Evolutionary conservation across 1,139 yeast genomes (phyloP), one percentile per base, ranked within the genome.

Genomic region (Magnusiomyces clavatus): DNA sequence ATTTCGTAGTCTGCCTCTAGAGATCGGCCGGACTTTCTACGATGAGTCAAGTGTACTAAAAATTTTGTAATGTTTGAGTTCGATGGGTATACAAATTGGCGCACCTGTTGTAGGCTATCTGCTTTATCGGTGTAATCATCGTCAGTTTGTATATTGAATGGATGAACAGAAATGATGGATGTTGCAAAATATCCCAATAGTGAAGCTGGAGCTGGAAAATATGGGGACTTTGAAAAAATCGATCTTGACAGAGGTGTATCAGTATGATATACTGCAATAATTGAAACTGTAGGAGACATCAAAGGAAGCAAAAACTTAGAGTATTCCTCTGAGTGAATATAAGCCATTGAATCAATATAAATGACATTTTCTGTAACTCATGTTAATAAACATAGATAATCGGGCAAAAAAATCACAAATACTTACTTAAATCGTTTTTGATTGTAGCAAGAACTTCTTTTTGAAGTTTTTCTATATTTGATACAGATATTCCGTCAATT

Each of bases 21-120:
- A 0, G 94, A 78, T 52, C 96, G 75, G 0, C 98, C 98, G 0
- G 96, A 86, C 62, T 85, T 85, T 53, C 97, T 76, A 55, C 94
- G 76, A 61, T 83, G 86, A 3, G 78, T 79, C 51, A 92, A 66
- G 6, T 71, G 71, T 1, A 82, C 65, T 48, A 70, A 69, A 64
- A 81, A 85, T 1, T 44, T 57, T 0, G 70, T 56, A 36, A 69
- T 69, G 61, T 87, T 83, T 54, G 80, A 69, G 1, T 74, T 69
- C 49, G 75, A 68, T 3, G 86, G 85, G 36, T 83, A 64, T 48
- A 73, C 69, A 49, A 80, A 70, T 24, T 64, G 66, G n/a, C 69
- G 64, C 1, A 80, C 59, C 14, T 69, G 65, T 11, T 39, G 42
- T 39, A 39, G 20, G 31, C 6, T 24, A 24, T 24, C 31, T 24